Conservation (phyloP, 73 alveolate genomes). For the Paramecium sexaurelia region DNA sequence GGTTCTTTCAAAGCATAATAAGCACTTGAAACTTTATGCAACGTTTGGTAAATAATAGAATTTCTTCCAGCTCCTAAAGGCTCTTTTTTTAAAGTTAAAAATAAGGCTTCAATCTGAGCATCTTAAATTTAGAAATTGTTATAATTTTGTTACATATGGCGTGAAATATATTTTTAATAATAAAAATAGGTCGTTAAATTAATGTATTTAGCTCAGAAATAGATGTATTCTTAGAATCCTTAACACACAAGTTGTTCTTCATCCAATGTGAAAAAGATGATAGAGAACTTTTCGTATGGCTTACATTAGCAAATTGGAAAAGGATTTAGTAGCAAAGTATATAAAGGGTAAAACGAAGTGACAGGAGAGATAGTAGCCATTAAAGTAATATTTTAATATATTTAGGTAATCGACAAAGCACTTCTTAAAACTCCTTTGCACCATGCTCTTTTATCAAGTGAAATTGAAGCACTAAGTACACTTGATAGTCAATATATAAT, state of each 20-base stretch:
- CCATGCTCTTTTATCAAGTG: not conserved
- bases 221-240: not conserved
- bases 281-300: constrained; percentile 56
- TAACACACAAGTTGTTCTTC: not conserved
- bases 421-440: constrained; percentile 24
- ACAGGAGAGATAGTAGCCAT: constrained; percentile 64
- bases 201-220: not conserved
- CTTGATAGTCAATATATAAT: constrained; percentile 12
- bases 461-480: constrained; percentile 8
- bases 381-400: constrained; percentile 32
- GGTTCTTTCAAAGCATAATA: constrained; percentile 26
- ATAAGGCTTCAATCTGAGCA: not conserved
- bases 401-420: constrained; percentile 54
- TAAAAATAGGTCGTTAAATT: constrained; percentile 26
- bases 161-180: constrained; percentile 12
- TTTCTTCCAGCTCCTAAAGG: constrained; percentile 24
- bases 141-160: not conserved
- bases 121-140: not conserved
- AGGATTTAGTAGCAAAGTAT: constrained; percentile 57
- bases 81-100: not conserved
- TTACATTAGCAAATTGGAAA: constrained; percentile 44
- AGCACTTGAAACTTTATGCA: not conserved
- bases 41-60: not conserved
- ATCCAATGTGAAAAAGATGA: constrained; percentile 32
- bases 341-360: constrained; percentile 56